These are phyloP conservation scores for Pleoardoris graminearum DNA, from an alignment of 2,329 filamentous ascomycete species.

Conservation along the genomic window DNA sequence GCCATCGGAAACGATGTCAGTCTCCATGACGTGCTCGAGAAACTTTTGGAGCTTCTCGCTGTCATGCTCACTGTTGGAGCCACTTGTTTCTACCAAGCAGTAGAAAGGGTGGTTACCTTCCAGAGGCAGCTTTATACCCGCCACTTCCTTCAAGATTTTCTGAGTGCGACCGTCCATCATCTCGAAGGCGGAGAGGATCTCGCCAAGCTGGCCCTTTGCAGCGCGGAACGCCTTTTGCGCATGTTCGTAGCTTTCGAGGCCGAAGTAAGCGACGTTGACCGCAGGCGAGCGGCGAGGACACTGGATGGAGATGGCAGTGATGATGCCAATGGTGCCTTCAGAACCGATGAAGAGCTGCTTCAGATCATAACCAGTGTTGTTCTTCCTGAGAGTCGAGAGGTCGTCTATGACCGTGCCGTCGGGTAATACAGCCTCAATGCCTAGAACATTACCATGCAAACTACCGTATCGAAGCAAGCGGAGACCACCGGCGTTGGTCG, in stretches of 20 bases:
- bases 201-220: constrained; percentile 85
- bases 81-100: constrained; percentile 94
- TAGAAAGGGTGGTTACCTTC: constrained; percentile 90
- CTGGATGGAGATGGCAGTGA: constrained; percentile 86
- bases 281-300: constrained; percentile 86
- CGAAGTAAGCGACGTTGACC: constrained; percentile 93
- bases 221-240: constrained; percentile 83
- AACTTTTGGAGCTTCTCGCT: constrained; percentile 86
- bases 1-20: constrained; percentile 84
- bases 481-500: constrained; percentile 92
- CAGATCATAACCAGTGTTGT: constrained; percentile 97
- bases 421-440: constrained; percentile 89
- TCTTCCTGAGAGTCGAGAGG: constrained; percentile 86
- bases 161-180: constrained; percentile 91
- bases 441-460: constrained; percentile 88
- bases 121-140: constrained; percentile 76
- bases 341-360: constrained; percentile 97
- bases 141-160: constrained; percentile 62
- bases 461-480: constrained; percentile 90
- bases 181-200: constrained; percentile 97
- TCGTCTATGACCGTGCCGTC: constrained; percentile 93
- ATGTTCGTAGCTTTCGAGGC: constrained; percentile 86
- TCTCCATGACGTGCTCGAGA: constrained; percentile 87
- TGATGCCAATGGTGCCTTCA: constrained; percentile 92
- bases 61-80: constrained; percentile 92